Evolutionary conservation across 495 filamentous ascomycete genomes (phyloP).

Genomic region (Tuber magnatum): DNA sequence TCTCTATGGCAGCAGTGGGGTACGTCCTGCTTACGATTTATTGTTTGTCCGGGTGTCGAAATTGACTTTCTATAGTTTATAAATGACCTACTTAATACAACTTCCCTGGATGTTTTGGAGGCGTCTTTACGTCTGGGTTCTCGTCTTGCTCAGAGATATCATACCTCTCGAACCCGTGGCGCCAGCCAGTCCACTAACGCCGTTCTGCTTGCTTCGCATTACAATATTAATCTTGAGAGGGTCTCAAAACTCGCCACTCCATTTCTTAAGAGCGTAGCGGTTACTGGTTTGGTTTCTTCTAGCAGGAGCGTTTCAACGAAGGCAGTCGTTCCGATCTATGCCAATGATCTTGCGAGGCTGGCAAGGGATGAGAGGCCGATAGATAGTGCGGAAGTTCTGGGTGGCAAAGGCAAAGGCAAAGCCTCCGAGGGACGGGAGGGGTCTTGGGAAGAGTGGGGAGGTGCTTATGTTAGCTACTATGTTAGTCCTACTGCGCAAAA

Average conservation of each 20-base stretch:
- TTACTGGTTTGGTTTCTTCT: slow-evolving; percentile 43
- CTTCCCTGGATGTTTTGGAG: slow-evolving; percentile 66
- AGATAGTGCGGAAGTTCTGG: slow-evolving; percentile 45
- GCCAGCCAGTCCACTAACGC: slow-evolving; percentile 50
- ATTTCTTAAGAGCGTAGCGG: slow-evolving; percentile 60
- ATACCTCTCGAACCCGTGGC: slow-evolving; percentile 66
- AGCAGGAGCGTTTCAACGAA: slow-evolving; percentile 38
- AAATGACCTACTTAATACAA: slow-evolving; percentile 78
- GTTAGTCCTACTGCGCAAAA: slow-evolving; percentile 43
- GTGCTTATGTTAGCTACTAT: slow-evolving; percentile 62
- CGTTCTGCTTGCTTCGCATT: slow-evolving; percentile 72
- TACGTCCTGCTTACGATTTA: slow-evolving; percentile 16
- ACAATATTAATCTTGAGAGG: slow-evolving; percentile 87
- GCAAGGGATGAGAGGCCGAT: slow-evolving; percentile 51
- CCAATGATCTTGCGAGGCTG: slow-evolving; percentile 69
- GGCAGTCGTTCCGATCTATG: slow-evolving; percentile 51
- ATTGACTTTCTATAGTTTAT: slow-evolving; percentile 51
- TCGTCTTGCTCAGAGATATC: slow-evolving; percentile 83
- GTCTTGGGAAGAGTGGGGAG: slow-evolving; percentile 61
- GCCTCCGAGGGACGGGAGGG: slow-evolving; percentile 27
- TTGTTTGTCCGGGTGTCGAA: background rate
- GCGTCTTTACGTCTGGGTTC: slow-evolving; percentile 67
- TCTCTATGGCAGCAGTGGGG: slow-evolving; percentile 79
- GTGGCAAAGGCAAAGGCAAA: slow-evolving; percentile 37
- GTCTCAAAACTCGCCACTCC: slow-evolving; percentile 74